phyloP scores from a whole-genome alignment of 2,329 filamentous ascomycete genomes.

The Exophiala dermatitidis region DNA sequence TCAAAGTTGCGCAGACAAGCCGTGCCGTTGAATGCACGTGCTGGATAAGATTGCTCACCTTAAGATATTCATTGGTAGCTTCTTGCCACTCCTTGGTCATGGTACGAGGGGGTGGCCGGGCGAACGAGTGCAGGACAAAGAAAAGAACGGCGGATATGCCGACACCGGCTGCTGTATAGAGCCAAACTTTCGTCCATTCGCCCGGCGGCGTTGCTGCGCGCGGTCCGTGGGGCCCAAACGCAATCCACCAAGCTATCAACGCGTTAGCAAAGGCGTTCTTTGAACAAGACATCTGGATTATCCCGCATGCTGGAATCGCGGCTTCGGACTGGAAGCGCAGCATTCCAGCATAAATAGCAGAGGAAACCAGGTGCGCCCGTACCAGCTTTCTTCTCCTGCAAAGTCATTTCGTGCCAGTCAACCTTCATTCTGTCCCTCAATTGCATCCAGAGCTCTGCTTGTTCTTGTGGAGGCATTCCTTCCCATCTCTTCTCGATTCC shows the following conservation, averaged over 20 bases:
- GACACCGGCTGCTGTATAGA: slow-evolving; percentile 64
- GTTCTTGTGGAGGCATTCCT: slow-evolving; percentile 93
- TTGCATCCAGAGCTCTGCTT: slow-evolving; percentile 98
- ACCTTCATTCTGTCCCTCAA: slow-evolving; percentile 98
- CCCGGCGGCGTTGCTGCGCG: slow-evolving; percentile 75
- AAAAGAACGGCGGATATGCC: slow-evolving; percentile 65
- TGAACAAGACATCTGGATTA: slow-evolving; percentile 1
- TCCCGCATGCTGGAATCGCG: neutral
- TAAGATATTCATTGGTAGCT: slow-evolving; percentile 86
- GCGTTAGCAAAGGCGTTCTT: slow-evolving; percentile 26
- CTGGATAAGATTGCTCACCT: slow-evolving; percentile 49
- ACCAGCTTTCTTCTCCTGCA: slow-evolving; percentile 99
- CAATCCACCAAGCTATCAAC: slow-evolving; percentile 86
- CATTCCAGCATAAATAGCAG: neutral
- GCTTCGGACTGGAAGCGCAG: neutral
- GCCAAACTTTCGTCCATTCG: slow-evolving; percentile 70
- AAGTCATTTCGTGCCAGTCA: slow-evolving; percentile 88
- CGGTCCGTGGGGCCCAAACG: slow-evolving; percentile 92
- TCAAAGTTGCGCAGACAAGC: neutral
- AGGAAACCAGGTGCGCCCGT: slow-evolving; percentile 43
- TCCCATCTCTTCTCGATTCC: slow-evolving; percentile 99
- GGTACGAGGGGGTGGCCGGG: slow-evolving; percentile 66
- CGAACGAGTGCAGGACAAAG: slow-evolving; percentile 61
- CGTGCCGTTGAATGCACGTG: neutral
- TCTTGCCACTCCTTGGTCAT: slow-evolving; percentile 99